phyloP scores from a whole-genome alignment of 2,329 filamentous ascomycete genomes.

The Diaporthe sp. region DNA sequence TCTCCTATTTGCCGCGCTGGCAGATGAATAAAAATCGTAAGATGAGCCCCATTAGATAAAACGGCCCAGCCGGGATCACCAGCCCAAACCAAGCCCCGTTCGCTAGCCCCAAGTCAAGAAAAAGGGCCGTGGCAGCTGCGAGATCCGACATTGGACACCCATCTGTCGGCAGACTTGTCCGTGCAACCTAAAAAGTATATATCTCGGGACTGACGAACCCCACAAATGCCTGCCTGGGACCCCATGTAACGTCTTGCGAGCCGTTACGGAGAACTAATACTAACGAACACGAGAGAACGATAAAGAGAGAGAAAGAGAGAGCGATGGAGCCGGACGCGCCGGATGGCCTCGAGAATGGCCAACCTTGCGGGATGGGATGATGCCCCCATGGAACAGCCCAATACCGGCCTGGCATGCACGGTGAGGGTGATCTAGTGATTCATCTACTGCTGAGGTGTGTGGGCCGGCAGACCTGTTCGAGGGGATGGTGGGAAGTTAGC shows the following conservation, averaged over 20 bases:
- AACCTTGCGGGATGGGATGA: background rate
- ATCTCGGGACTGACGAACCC: background rate
- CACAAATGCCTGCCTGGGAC: background rate
- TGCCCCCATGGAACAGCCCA: background rate
- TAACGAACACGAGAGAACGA: background rate
- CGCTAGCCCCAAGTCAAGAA: background rate
- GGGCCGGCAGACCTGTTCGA: slow-evolving; percentile 5
- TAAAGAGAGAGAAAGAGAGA: too few relatives aligned
- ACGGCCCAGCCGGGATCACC: background rate
- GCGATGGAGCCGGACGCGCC: background rate
- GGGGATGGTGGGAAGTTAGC: background rate
- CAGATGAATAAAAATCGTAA: background rate
- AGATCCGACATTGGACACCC: slow-evolving; percentile 5
- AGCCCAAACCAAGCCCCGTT: background rate
- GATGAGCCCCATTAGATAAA: slow-evolving; percentile 8
- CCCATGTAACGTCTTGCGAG: slow-evolving; percentile 3
- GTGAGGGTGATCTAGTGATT: background rate
- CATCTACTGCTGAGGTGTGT: background rate
- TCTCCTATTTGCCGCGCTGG: background rate
- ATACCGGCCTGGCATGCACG: background rate
- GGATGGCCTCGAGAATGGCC: background rate
- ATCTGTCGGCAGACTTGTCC: background rate
- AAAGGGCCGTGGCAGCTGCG: slow-evolving; percentile 3
- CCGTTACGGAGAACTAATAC: background rate
- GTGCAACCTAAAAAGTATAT: background rate